Evolutionary conservation across 1,284 basidiomycete genomes (phyloP), one percentile per base, ranked within the genome.

Genomic region (Cryptococcus hybrid): DNA sequence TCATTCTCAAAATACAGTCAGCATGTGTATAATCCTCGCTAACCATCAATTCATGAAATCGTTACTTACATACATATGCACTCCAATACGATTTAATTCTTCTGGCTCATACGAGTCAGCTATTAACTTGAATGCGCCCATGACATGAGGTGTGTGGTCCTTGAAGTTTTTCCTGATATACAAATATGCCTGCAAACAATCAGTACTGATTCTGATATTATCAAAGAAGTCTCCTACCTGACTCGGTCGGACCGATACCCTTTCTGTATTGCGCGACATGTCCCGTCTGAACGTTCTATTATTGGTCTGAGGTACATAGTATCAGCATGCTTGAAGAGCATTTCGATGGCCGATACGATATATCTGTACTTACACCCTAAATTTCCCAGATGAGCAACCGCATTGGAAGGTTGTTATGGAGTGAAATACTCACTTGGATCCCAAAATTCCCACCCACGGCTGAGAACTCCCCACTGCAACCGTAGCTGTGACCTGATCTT

Each of bases 391-490:
- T 38, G 15, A 37, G 50, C 30, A 30, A 30, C 30, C 13, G 6
- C 49, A 51, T 24, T 34, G 13, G 15, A 30, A 30, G 30, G 30
- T 4, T 30, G 30, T 30, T 30, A 30, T 30, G 30, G 30, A 30
- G 30, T 30, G 30, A 30, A 30, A 30, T 30, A 30, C 87, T 74
- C 69, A 90, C 89, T 87, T 85, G 74, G 89, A 83, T 45, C 90
- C 87, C 84, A 98, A 88, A 45, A 98, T 79, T 62, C 92, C 90
- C 18, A 97, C 89, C 77, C 90, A 96, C 3, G 95, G 93, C 77
- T 98, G 94, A 7, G 87, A 83, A 39, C 87, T 88, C 12, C 82
- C 83, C 3, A 84, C 50, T 34, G 82, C 78, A 34, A 81, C 81
- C 60, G 82, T 54, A 42, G 30, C 30, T 30, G 30, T 51, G 12